phyloP scores from a whole-genome alignment of 768 basidiomycete species.

The Podaxis carcinomalis region DNA sequence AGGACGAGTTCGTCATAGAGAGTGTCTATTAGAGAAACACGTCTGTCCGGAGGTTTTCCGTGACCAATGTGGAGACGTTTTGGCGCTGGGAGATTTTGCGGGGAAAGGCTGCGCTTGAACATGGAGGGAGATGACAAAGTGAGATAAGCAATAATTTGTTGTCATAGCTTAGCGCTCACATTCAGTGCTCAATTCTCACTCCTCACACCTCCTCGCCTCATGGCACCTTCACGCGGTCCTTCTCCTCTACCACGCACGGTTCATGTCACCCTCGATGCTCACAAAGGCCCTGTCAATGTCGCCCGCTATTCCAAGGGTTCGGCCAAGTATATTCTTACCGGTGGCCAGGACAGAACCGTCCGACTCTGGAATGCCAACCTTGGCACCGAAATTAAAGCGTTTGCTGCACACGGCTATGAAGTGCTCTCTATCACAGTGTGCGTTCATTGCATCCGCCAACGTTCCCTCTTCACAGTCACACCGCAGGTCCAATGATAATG shows the following conservation, averaged over 20 bases:
- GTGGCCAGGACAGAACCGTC: conserved; percentile 87
- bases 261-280: conserved; percentile 57
- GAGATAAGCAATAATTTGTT: conserved; percentile 6
- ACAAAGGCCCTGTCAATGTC: conserved; percentile 86
- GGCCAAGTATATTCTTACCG: conserved; percentile 88
- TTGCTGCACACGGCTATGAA: conserved; percentile 92
- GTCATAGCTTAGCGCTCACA: not conserved
- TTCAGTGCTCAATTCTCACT: not conserved
- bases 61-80: conserved; percentile 46
- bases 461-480: not conserved
- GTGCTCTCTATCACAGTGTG: conserved; percentile 89
- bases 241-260: conserved; percentile 53
- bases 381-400: conserved; percentile 89
- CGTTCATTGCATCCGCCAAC: conserved; percentile 24
- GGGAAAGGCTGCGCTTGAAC: conserved; percentile 50
- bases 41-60: conserved; percentile 10
- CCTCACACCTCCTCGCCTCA: conserved; percentile 19
- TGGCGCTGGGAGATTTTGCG: conserved; percentile 44
- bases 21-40: conserved; percentile 44
- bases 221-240: conserved; percentile 52
- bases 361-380: conserved; percentile 86
- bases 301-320: conserved; percentile 87
- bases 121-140: conserved; percentile 22
- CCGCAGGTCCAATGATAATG: conserved; percentile 84
- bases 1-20: conserved; percentile 77